phyloP scores from a whole-genome alignment of 1,284 basidiomycete genomes.

The Schizophyllum amplum region DNA sequence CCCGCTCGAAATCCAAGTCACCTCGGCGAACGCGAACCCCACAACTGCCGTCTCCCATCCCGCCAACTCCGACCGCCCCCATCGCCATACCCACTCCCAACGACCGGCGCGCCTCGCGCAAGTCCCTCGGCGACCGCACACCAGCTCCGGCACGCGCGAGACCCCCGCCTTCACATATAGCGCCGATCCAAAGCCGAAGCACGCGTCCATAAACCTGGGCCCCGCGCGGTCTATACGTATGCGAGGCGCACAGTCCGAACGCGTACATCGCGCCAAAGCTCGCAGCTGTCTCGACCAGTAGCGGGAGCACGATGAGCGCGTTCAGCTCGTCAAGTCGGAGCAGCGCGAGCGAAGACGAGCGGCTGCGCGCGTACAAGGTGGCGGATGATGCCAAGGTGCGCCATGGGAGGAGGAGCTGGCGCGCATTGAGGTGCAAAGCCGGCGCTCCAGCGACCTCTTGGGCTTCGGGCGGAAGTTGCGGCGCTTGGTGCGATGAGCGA shows the following conservation, averaged over 20 bases:
- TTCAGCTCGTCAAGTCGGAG: slow-evolving; percentile 27
- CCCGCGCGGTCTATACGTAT: neutral
- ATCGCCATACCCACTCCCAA: slow-evolving; percentile 12
- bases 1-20: slow-evolving; percentile 54
- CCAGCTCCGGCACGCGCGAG: slow-evolving; percentile 47
- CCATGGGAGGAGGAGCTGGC: slow-evolving; percentile 72
- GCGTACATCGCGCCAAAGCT: slow-evolving; percentile 11
- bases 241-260: neutral
- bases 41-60: neutral
- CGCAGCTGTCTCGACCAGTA: slow-evolving; percentile 22
- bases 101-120: slow-evolving; percentile 6
- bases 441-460: slow-evolving; percentile 53
- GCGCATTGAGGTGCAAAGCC: slow-evolving; percentile 57
- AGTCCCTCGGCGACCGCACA: slow-evolving; percentile 47
- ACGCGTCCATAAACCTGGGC: neutral
- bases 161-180: neutral
- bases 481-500: slow-evolving; percentile 17
- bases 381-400: slow-evolving; percentile 34
- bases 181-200: slow-evolving; percentile 23
- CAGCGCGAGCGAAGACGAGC: slow-evolving; percentile 19
- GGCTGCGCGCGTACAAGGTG: neutral
- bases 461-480: slow-evolving; percentile 46
- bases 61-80: slow-evolving; percentile 3
- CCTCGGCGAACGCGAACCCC: slow-evolving; percentile 33
- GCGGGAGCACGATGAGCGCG: slow-evolving; percentile 27